Base-by-base conservation (phyloP, 1,284 basidiomycete genomes). In the Trichosporon sp. region DNA sequence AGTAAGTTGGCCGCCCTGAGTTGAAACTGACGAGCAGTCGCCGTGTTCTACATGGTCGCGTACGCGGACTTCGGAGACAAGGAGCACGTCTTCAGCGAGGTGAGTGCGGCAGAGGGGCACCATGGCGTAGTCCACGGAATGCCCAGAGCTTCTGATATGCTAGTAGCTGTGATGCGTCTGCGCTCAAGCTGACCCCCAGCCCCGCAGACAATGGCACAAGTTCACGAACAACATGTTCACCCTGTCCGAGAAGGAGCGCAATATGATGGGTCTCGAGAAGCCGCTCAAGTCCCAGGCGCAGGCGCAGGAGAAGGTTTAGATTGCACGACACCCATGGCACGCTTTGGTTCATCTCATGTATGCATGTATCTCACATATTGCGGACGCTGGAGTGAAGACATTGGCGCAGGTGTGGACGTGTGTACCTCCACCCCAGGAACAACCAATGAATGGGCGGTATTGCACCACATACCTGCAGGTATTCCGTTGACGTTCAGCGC, bases 61-160 rank as follows among this genome's bases (percentile, higher is more conserved):
- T 82, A 77, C 68, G 81, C 79, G 51, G 80, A 84, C 72, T 84
- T 80, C 70, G 82, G 82, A 5, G 65, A 75, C 10, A 74, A 73
- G 65, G 82, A 84, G 71, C 82, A 84, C 66, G 82, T 84, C 51
- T 84, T 84, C 68, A 79, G 78, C 68, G 81, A 81, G n/a, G 82
- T 84, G 70, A 76, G 82, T 74, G 2, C 12, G 26, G 26, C 26
- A 26, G 26, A 26, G 26, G 26, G 26, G 26, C 26, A 26, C 26
- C 26, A 26, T 26, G 26, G 26, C 26, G 26, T 26, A 26, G 26
- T 26, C 26, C 26, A 26, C 26, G 26, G 26, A 26, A 26, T 2
- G 26, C 26, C 26, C 26, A 26, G 26, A 26, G 26, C 26, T 26
- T 26, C 26, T 26, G 26, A 26, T 26, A 26, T 26, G 26, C 26